Base-by-base conservation (phyloP, 2,329 filamentous ascomycete genomes). In the Talaromyces amestolkiae region DNA sequence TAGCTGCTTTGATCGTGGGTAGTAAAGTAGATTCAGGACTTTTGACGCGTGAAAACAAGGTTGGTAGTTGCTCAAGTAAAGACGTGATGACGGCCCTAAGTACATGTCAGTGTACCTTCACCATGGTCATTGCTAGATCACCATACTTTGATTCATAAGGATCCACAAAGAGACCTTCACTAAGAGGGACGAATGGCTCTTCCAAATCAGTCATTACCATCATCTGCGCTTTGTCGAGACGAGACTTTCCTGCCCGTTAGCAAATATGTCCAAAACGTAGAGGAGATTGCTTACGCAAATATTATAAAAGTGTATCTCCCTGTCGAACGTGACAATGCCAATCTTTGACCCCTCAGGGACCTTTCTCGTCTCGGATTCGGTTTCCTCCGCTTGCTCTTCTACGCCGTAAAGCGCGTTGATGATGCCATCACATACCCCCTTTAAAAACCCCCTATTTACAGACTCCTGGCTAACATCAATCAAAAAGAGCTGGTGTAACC, bases 241-340 rank as follows among this genome's bases (percentile, higher is more conserved):
- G 85, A 43, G 92, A 79, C 89, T 92, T 76, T 45, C 33, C 27
- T 43, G 19, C 9, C 19, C 45, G 65, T 79, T 53, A 77, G 74
- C 56, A 66, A 41, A 65, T 70, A 71, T 53, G 66, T 43, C 65
- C 69, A 63, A 68, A 47, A 33, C 45, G 33, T 19, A 22, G 53
- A 56, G n/a, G 9, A 19, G 22, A 47, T 61, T 39, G 85, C 89
- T 81, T 82, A 91, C 88, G 73, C 89, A 92, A 72, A 97, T 88
- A 74, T 98, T 98, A 83, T 98, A 99, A 77, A 98, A 99, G 75
- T 99, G 95, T 66, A 99, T 91, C 72, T 97, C 93, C 78, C 92
- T 94, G 81, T 99, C 95, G 76, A 90, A 99, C 1, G 95, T 97
- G 68, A 98, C 89, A 75, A 99, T 97, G 59, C 94, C 95, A 67